Percentiles rank a stretch among this genome's conserved stretches.
These are phyloP conservation scores for Centella asiatica DNA, from an alignment of 129 eudicot species.

Conservation along the genomic window DNA sequence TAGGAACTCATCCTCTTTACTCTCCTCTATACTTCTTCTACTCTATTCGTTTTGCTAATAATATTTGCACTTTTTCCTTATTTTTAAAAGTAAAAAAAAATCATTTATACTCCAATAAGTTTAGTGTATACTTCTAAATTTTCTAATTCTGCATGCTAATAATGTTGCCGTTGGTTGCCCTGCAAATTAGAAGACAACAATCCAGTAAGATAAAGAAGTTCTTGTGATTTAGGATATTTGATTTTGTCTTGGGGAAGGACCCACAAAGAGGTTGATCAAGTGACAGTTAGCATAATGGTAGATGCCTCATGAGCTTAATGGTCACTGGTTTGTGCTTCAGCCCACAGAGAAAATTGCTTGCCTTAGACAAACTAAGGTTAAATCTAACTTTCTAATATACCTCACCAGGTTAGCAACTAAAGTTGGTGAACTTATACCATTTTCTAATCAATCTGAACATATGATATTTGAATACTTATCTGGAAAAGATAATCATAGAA, in stretches of 20 bases:
- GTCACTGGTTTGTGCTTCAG: too few species aligned
- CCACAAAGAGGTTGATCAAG: too few species aligned
- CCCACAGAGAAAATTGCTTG: too few species aligned
- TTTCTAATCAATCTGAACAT: slow-evolving; percentile 16
- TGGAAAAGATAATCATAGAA: slow-evolving; percentile 11
- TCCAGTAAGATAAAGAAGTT: not conserved
- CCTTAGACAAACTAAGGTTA: too few species aligned
- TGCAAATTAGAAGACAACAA: not conserved
- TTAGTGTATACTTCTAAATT: not conserved
- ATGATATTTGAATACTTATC: slow-evolving; percentile 11
- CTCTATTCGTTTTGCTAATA: not conserved
- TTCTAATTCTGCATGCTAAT: not conserved
- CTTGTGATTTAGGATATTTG: not conserved
- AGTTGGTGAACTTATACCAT: slow-evolving; percentile 22
- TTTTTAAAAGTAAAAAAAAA: not conserved
- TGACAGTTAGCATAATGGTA: slow-evolving; percentile 13
- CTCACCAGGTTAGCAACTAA: too few species aligned
- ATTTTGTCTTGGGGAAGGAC: not conserved
- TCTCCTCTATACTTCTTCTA: too few species aligned
- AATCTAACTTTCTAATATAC: too few species aligned
- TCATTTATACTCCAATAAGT: not conserved
- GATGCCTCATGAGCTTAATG: slow-evolving; percentile 21
- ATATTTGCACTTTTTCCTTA: not conserved
- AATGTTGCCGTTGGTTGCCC: not conserved
- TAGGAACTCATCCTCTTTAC: not conserved